Evolutionary conservation across 495 filamentous ascomycete species (phyloP), one percentile per base, ranked within the genome.

Genomic region (Neurospora sp.): DNA sequence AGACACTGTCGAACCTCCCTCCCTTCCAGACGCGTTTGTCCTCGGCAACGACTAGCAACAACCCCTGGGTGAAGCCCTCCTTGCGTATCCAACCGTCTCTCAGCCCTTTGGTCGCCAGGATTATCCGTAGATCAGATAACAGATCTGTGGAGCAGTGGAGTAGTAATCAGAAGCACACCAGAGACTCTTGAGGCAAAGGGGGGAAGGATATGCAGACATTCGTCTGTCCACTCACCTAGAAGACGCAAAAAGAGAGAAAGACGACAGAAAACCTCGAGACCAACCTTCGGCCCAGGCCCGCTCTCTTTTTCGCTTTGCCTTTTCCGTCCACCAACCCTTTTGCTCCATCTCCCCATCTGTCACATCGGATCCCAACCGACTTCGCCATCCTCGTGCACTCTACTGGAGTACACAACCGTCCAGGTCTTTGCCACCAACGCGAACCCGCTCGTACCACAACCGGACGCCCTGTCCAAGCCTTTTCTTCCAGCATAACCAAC

Each of bases 71-170:
- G 14, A 31, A 66, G 54, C 27, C 54, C 27, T 66, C 49, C n/a
- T n/a, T 62, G 54, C 54, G 12, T 35, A 62, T 66, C 54, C 27
- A 66, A 66, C 54, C 31, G 18, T 37, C 37, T 11, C 16, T 42
- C 72, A n/a, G 39, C 39, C 72, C 66, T 70, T 73, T 70, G 23
- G 70, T 31, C 69, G 70, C 70, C 62, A 54, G 60, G 71, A 66
- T 35, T 66, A 66, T 66, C 54, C 70, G 70, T 70, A 38, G 74
- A 77, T 77, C 76, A 72, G 76, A 77, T 77, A 77, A 77, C 71
- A 18, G 71, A 60, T 44, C 71, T 40, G 76, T 77, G 74, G 74
- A 73, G 70, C 70, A 31, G 72, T 71, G 69, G 39, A 39, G 39
- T 27, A 66, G 54, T 66, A 66, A 66, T 66, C 54, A 66, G 54